These are phyloP conservation scores for Mycena rosella DNA, from an alignment of 768 basidiomycete genomes.

Conservation along the genomic window DNA sequence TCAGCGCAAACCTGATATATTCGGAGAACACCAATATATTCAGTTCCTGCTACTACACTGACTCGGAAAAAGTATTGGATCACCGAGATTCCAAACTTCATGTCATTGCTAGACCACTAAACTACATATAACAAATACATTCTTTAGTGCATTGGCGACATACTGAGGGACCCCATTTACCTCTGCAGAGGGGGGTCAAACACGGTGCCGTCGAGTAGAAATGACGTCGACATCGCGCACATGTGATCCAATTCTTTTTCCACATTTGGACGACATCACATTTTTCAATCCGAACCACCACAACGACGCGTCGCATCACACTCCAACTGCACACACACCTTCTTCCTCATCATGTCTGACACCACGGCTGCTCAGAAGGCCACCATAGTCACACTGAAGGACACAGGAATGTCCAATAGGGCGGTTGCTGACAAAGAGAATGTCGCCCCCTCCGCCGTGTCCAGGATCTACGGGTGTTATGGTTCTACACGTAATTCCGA, in stretches of 20 bases:
- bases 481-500: background rate
- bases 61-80: conserved; percentile 12
- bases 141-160: background rate
- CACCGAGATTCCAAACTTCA: background rate
- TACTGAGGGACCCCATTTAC: background rate
- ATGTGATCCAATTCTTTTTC: conserved; percentile 16
- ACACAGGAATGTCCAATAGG: conserved; percentile 1
- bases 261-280: conserved; percentile 3
- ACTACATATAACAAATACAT: background rate
- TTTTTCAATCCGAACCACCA: conserved; percentile 10
- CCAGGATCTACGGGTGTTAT: background rate
- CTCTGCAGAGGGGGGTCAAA: background rate
- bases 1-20: too few relatives aligned
- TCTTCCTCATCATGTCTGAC: conserved; percentile 5
- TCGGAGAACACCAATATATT: too few relatives aligned
- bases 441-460: background rate
- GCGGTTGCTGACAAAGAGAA: conserved; percentile 12
- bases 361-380: conserved; percentile 15
- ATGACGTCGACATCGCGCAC: background rate
- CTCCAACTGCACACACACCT: conserved; percentile 10
- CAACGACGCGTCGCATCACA: background rate
- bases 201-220: background rate
- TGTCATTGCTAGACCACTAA: background rate
- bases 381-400: conserved; percentile 11
- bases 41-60: background rate